Percentiles rank a stretch among this genome's conserved stretches.
These are phyloP conservation scores for Yamadazyma dushanensis DNA, from an alignment of 1,139 yeast genomes.

Conservation along the genomic window DNA sequence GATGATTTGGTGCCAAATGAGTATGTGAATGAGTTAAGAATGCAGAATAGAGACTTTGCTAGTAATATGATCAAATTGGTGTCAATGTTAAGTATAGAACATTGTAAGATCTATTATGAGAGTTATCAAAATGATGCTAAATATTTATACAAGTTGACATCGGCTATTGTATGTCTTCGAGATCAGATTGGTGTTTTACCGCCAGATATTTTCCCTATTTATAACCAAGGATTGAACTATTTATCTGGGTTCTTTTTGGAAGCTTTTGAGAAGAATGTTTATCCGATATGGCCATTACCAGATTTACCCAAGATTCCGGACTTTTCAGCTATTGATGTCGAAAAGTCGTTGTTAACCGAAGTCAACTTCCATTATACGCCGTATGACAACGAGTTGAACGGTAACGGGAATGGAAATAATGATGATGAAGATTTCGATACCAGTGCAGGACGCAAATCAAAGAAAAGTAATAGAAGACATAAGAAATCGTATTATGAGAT, in stretches of 20 bases:
- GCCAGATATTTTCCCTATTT: slow-evolving; percentile 75
- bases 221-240: slow-evolving; percentile 63
- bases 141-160: slow-evolving; percentile 66
- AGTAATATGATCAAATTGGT: slow-evolving; percentile 69
- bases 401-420: slow-evolving; percentile 5
- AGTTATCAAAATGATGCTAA: slow-evolving; percentile 29
- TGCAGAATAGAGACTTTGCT: slow-evolving; percentile 31
- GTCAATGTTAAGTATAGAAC: slow-evolving; percentile 82
- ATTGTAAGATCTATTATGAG: slow-evolving; percentile 47
- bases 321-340: slow-evolving; percentile 73
- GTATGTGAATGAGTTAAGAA: slow-evolving; percentile 29
- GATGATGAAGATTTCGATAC: slow-evolving; percentile 11
- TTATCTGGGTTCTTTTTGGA: slow-evolving; percentile 60
- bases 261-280: slow-evolving; percentile 28
- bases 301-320: slow-evolving; percentile 63
- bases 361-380: slow-evolving; percentile 65
- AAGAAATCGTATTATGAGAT: slow-evolving; percentile 54
- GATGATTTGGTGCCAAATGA: slow-evolving; percentile 60
- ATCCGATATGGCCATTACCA: slow-evolving; percentile 75
- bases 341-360: slow-evolving; percentile 74
- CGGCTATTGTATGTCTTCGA: slow-evolving; percentile 80
- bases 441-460: slow-evolving; percentile 2
- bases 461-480: slow-evolving; percentile 10
- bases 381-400: slow-evolving; percentile 41
- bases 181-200: slow-evolving; percentile 85